These are phyloP conservation scores for Tetraselmis chui DNA, from an alignment of 139 green algal species.

Conservation along the genomic window DNA sequence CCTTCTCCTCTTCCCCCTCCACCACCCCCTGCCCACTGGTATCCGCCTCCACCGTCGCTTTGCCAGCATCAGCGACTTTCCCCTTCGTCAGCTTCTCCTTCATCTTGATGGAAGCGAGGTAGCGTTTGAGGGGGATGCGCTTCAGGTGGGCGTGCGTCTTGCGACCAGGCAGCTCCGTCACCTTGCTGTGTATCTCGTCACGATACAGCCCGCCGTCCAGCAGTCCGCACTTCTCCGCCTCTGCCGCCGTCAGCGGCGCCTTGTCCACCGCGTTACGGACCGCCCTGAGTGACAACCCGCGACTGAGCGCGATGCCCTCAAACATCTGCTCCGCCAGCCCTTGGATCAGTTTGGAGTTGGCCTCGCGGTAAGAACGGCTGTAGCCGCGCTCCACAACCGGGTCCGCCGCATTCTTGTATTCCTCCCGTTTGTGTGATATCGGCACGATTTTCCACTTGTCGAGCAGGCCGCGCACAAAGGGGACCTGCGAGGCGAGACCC, in stretches of 20 bases:
- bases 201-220: constrained; percentile 42
- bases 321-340: neutral
- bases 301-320: neutral
- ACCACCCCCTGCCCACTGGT: neutral
- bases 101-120: constrained; percentile 17
- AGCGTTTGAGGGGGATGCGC: constrained; percentile 16
- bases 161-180: constrained; percentile 12
- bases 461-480: neutral
- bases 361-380: neutral
- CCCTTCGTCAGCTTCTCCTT: no score
- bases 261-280: neutral
- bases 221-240: constrained; percentile 16
- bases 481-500: neutral
- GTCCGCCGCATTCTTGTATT: constrained; percentile 6
- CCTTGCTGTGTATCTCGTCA: constrained; percentile 14
- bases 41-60: no score
- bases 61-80: no score
- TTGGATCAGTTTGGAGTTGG: neutral
- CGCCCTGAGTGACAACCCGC: neutral
- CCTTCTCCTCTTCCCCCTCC: neutral
- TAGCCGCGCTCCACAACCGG: neutral
- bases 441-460: neutral
- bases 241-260: neutral
- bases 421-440: neutral
- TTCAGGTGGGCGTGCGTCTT: constrained; percentile 2